A percentile compares a stretch with the other conserved stretches of the same genome.
Conservation (phyloP, 805 yeast genomes). For the Zygosaccharomyces bisporus region DNA sequence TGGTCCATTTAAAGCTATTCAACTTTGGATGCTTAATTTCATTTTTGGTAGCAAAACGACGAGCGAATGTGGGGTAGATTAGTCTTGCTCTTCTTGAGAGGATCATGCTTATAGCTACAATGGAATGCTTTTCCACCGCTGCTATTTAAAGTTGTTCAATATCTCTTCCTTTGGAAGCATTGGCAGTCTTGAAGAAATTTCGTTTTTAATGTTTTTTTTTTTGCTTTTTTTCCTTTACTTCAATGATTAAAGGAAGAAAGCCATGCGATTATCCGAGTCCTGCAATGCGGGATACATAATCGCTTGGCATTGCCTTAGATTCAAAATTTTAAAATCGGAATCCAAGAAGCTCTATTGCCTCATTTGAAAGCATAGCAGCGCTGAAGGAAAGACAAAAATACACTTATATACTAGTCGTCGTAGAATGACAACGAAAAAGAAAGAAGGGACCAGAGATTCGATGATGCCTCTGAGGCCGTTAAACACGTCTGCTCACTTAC, state of each 20-base stretch:
- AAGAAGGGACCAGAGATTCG: not conserved
- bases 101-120: not conserved
- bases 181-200: no score
- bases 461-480: no score
- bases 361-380: not conserved
- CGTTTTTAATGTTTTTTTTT: not conserved
- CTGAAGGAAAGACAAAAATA: not conserved
- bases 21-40: not conserved
- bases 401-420: not conserved
- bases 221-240: not conserved
- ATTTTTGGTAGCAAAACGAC: conserved; percentile 9
- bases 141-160: no score
- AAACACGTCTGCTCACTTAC: no score
- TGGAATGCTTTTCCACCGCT: not conserved
- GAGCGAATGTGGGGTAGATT: conserved; percentile 1
- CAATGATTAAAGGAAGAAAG: not conserved
- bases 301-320: no score
- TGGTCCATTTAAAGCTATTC: conserved; percentile 8
- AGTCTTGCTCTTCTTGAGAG: conserved; percentile 3
- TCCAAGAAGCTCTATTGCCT: no score
- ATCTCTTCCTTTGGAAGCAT: no score
- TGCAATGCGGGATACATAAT: not conserved
- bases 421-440: no score
- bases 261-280: no score
- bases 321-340: no score